A percentile compares a stretch with the other conserved stretches of the same genome.
phyloP scores from a whole-genome alignment of 495 filamentous ascomycete species.

The Cudoniella acicularis region DNA sequence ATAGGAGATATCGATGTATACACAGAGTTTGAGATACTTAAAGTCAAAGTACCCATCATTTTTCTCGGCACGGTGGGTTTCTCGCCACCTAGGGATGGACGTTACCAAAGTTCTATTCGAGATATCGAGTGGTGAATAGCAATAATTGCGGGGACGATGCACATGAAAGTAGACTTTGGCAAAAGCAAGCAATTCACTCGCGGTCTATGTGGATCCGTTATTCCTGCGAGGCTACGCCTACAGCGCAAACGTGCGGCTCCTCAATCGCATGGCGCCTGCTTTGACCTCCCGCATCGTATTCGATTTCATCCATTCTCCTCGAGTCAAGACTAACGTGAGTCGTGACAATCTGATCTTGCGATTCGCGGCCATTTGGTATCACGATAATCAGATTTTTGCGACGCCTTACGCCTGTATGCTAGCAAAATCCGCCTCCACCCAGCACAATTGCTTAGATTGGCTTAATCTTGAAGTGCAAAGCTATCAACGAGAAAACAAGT shows the following conservation, averaged over 20 bases:
- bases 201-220: too few species aligned
- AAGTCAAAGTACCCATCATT: neutral
- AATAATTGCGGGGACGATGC: too few species aligned
- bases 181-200: too few species aligned
- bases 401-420: slow-evolving; percentile 21
- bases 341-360: neutral
- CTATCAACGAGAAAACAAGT: slow-evolving; percentile 92
- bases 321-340: neutral
- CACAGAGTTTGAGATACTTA: neutral
- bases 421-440: neutral
- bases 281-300: neutral
- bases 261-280: neutral
- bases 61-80: too few species aligned
- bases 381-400: neutral
- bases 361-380: slow-evolving; percentile 6
- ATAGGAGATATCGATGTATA: neutral
- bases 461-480: slow-evolving; percentile 97
- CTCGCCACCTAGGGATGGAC: neutral
- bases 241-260: too few species aligned
- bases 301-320: neutral
- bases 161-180: too few species aligned
- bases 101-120: neutral
- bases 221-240: too few species aligned
- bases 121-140: too few species aligned
- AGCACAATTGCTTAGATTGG: slow-evolving; percentile 56